phyloP scores from a whole-genome alignment of 2,329 filamentous ascomycete genomes.

The Apiospora marii region DNA sequence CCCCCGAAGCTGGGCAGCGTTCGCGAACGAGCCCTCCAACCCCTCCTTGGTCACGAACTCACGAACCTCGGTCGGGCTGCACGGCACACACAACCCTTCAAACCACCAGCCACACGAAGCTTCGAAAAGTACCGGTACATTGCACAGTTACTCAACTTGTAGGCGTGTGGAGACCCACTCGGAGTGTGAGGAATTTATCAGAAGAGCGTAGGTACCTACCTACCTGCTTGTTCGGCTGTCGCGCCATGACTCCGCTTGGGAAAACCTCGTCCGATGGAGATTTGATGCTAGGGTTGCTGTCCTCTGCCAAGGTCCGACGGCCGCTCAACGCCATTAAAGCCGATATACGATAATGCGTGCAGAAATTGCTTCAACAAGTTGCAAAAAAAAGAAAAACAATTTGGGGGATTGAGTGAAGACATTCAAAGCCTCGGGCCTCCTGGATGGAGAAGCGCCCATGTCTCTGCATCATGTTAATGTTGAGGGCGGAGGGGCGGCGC shows the following conservation, averaged over 20 bases:
- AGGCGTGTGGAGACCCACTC: not conserved
- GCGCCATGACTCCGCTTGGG: constrained; percentile 11
- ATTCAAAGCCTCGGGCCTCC: not conserved
- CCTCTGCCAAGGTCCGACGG: constrained; percentile 2
- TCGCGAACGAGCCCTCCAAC: constrained; percentile 2
- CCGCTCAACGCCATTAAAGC: not conserved
- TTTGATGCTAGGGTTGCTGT: not conserved
- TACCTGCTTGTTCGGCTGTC: not conserved
- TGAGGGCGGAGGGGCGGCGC: not conserved
- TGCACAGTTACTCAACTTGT: not conserved
- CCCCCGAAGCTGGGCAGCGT: not conserved
- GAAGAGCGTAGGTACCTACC: too few species aligned
- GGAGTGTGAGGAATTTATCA: not conserved
- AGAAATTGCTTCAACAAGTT: not conserved
- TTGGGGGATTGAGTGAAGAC: not conserved
- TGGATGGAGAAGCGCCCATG: not conserved
- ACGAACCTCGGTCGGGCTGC: constrained; percentile 3
- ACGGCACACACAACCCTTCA: constrained; percentile 1
- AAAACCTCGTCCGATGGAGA: constrained; percentile 4
- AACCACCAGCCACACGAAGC: constrained; percentile 6
- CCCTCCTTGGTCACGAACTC: constrained; percentile 12
- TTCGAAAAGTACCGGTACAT: not conserved
- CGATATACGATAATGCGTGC: not conserved
- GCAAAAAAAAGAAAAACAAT: not conserved
- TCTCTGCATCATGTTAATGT: not conserved